phyloP scores from a whole-genome alignment of 768 basidiomycete genomes.

The Boletus sensibilis region DNA sequence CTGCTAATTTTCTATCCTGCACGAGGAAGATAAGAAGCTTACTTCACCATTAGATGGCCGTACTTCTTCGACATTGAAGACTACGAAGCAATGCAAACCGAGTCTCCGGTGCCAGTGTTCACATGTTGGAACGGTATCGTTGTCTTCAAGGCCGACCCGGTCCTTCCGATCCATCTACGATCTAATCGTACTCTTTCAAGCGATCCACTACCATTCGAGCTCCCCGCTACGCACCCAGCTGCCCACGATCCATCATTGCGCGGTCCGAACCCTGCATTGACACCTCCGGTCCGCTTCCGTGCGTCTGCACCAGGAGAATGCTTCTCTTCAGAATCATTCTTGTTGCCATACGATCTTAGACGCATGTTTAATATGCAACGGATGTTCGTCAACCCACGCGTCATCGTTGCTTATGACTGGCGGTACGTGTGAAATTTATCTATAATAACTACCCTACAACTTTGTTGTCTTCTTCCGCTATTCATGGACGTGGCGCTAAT shows the following conservation, averaged over 20 bases:
- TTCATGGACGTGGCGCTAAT: not conserved
- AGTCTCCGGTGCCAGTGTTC: conserved; percentile 43
- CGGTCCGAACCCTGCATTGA: conserved; percentile 21
- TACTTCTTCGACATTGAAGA: conserved; percentile 41
- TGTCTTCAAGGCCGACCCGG: conserved; percentile 40
- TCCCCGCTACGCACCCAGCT: conserved; percentile 18
- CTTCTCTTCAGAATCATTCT: conserved; percentile 38
- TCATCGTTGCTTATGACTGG: conserved; percentile 39
- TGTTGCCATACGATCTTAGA: conserved; percentile 43
- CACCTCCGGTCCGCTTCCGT: conserved; percentile 18
- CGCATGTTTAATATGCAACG: conserved; percentile 38
- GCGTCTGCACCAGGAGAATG: conserved; percentile 17
- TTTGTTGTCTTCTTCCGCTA: not conserved
- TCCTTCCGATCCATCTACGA: conserved; percentile 41
- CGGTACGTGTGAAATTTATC: conserved; percentile 17
- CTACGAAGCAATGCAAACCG: conserved; percentile 35
- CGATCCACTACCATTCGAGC: conserved; percentile 23
- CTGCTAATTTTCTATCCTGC: rapidly evolving
- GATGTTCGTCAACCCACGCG: conserved; percentile 40
- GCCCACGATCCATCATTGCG: conserved; percentile 5
- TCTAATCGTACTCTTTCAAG: conserved; percentile 37
- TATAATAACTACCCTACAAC: not conserved
- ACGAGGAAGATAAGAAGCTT: not conserved
- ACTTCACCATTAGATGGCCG: conserved; percentile 31
- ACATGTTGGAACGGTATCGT: conserved; percentile 48